Evolutionary conservation across 225 moss, liverwort and hornwort species (phyloP).

Genomic region (Thuidium tamariscinum): DNA sequence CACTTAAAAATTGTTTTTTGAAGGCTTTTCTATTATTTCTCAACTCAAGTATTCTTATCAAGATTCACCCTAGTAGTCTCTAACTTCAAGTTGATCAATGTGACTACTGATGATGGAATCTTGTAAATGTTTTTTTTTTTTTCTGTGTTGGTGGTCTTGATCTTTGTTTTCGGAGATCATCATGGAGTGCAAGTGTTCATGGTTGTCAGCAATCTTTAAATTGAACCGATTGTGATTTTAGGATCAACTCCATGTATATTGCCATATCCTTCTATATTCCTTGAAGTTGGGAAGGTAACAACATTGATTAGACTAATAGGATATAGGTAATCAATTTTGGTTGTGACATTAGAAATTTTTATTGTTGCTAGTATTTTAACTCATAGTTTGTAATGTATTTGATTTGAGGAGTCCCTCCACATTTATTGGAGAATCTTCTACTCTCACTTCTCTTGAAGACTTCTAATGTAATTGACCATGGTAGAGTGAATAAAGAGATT

Average conservation of each 20-base stretch:
- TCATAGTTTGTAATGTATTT: too few relatives aligned
- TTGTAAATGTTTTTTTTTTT: too few relatives aligned
- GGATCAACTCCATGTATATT: background rate
- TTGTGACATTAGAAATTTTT: too few relatives aligned
- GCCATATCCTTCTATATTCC: background rate
- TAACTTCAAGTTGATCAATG: background rate
- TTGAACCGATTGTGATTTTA: background rate
- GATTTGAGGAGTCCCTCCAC: too few relatives aligned
- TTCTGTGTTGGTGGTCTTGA: background rate
- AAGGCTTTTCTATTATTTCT: background rate
- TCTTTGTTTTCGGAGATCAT: background rate
- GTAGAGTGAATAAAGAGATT: too few relatives aligned
- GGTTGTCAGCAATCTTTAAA: background rate
- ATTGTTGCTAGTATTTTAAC: too few relatives aligned
- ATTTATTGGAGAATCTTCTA: too few relatives aligned
- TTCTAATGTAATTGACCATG: too few relatives aligned
- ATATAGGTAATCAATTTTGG: too few relatives aligned
- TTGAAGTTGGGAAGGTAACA: background rate
- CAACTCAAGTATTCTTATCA: too few relatives aligned
- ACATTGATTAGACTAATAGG: background rate
- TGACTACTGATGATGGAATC: too few relatives aligned
- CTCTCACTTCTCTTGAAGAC: too few relatives aligned
- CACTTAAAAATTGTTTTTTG: background rate
- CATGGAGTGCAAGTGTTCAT: background rate
- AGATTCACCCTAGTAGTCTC: background rate